Evolutionary conservation across 2,329 filamentous ascomycete genomes (phyloP).

Genomic region (Verticillium nubilum): DNA sequence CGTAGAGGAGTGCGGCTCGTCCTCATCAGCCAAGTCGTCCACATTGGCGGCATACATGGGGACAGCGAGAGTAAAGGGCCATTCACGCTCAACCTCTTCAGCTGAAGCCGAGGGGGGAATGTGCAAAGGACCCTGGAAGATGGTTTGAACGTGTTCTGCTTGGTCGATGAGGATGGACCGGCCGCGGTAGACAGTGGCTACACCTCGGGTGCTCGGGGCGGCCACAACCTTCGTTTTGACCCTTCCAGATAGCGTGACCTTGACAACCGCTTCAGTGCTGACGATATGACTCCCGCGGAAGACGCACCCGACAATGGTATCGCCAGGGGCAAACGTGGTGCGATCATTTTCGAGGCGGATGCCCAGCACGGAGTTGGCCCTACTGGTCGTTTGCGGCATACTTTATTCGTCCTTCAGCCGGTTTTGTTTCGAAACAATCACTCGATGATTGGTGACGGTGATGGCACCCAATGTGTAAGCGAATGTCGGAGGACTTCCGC

Average conservation of each 20-base stretch:
- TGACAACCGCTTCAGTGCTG: constrained; percentile 14
- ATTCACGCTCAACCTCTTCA: constrained; percentile 5
- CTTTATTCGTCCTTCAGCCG: neutral
- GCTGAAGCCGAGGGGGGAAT: constrained; percentile 2
- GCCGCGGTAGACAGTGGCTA: constrained; percentile 12
- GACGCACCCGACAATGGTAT: constrained; percentile 19
- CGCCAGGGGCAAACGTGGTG: constrained; percentile 13
- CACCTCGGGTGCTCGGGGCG: constrained; percentile 3
- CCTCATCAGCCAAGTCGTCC: neutral
- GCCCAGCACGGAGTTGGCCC: neutral
- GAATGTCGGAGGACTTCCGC: no score
- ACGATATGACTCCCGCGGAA: constrained; percentile 14
- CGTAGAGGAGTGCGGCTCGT: neutral
- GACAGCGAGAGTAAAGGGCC: constrained; percentile 22
- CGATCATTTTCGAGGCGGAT: neutral
- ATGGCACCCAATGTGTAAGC: no score
- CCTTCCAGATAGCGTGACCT: constrained; percentile 17
- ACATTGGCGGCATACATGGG: constrained; percentile 10
- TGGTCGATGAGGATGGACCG: constrained; percentile 18
- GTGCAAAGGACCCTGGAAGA: constrained; percentile 19
- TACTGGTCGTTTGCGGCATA: neutral
- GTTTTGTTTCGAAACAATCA: no score
- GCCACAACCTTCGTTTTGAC: constrained; percentile 14
- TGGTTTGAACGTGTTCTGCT: constrained; percentile 3
- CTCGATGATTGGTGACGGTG: no score